These are phyloP conservation scores for Colletotrichum falcatum DNA, from an alignment of 2,329 filamentous ascomycete genomes.

Conservation along the genomic window DNA sequence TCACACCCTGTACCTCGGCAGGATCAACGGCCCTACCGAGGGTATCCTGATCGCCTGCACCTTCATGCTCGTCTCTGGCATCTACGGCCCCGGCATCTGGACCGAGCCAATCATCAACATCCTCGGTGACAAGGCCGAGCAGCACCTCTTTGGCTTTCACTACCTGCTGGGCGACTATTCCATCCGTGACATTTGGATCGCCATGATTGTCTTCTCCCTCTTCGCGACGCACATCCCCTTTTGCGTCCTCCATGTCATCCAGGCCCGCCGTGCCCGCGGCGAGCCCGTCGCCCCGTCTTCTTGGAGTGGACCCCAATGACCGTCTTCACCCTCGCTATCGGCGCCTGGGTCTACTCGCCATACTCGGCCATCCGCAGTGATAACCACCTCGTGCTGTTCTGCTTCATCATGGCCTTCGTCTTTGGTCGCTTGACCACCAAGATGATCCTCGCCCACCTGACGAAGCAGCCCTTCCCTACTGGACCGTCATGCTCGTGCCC, in stretches of 20 bases:
- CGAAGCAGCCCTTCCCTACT: constrained; percentile 93
- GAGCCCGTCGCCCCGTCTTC: constrained; percentile 86
- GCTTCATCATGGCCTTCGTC: constrained; percentile 93
- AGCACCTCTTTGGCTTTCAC: constrained; percentile 64
- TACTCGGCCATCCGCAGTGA: constrained; percentile 84
- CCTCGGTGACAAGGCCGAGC: constrained; percentile 68
- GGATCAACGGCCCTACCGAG: constrained; percentile 97
- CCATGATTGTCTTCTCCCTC: constrained; percentile 74
- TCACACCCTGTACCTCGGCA: constrained; percentile 94
- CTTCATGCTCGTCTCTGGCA: constrained; percentile 88
- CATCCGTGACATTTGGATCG: constrained; percentile 91
- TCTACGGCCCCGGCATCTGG: constrained; percentile 91
- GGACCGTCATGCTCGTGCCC: constrained; percentile 92
- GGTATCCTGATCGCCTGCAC: constrained; percentile 88
- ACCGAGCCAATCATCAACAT: constrained; percentile 77
- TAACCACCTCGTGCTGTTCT: constrained; percentile 93
- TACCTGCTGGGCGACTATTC: constrained; percentile 75
- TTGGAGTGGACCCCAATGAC: constrained; percentile 94
- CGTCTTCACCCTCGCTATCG: constrained; percentile 80
- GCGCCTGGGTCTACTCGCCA: constrained; percentile 90
- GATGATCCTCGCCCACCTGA: constrained; percentile 96
- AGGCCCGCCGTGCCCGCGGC: constrained; percentile 77
- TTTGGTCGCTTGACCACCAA: constrained; percentile 99
- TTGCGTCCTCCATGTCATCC: constrained; percentile 87
- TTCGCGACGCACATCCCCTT: constrained; percentile 84